A percentile compares a stretch with the other conserved stretches of the same genome.
Evolutionary conservation across 129 eudicot genomes (phyloP).

Genomic region (Helianthus annuus): DNA sequence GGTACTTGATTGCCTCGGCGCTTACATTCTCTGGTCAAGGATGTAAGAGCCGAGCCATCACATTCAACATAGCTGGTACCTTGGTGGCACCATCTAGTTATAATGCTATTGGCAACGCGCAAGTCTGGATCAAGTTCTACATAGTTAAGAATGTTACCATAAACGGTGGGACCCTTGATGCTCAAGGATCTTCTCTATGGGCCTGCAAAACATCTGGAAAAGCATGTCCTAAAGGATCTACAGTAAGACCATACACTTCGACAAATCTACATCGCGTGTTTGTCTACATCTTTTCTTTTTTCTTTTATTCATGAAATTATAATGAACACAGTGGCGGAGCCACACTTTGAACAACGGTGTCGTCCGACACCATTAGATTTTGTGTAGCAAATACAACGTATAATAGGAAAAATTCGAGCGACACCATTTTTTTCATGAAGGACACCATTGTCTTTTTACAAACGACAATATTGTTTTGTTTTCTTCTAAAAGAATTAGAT

Average conservation of each 20-base stretch:
- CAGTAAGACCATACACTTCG: neutral
- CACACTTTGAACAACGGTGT: too few species aligned
- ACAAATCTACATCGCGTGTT: neutral
- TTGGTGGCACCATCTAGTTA: constrained; percentile 20
- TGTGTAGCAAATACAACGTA: too few species aligned
- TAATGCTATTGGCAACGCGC: constrained; percentile 12
- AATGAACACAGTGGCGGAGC: too few species aligned
- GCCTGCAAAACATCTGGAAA: constrained; percentile 7
- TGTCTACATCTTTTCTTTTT: neutral
- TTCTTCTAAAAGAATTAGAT: too few species aligned
- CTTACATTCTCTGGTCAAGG: constrained; percentile 2
- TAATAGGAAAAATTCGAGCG: too few species aligned
- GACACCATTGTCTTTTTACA: too few species aligned
- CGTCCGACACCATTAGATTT: too few species aligned
- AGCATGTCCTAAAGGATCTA: neutral
- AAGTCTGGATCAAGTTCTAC: neutral
- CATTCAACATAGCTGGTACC: constrained; percentile 11
- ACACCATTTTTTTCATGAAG: too few species aligned
- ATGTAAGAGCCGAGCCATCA: constrained; percentile 19
- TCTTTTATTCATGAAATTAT: neutral
- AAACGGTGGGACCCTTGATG: constrained; percentile 14
- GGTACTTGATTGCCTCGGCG: constrained; percentile 15
- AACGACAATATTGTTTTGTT: too few species aligned
- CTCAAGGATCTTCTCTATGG: constrained; percentile 7
- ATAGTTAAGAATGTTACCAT: constrained; percentile 3